Conservation (phyloP, 2,329 filamentous ascomycete genomes). For the Penicillium sp. region DNA sequence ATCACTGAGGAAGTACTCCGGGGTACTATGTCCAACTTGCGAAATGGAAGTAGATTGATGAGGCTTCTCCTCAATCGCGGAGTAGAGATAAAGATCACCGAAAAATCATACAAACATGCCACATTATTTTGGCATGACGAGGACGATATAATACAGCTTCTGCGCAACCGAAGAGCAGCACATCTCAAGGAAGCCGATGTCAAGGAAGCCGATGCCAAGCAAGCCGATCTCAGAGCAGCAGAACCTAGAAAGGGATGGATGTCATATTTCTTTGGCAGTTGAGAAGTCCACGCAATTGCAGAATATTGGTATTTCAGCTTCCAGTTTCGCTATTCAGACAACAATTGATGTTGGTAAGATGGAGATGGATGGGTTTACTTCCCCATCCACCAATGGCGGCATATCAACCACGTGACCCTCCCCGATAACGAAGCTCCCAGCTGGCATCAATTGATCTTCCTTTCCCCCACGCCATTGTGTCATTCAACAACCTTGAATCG, state of each 20-base stretch:
- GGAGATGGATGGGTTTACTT: neutral
- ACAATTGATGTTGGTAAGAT: neutral
- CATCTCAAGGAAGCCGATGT: neutral
- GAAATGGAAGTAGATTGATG: neutral
- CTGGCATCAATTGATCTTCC: conserved; percentile 33
- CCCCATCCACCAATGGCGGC: conserved; percentile 7
- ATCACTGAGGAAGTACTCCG: neutral
- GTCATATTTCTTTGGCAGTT: too few relatives aligned
- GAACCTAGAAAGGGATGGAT: too few relatives aligned
- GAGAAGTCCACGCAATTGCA: too few relatives aligned
- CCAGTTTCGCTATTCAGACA: too few relatives aligned
- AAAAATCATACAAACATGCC: neutral
- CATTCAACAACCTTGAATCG: conserved; percentile 8
- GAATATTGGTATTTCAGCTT: neutral
- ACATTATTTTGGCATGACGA: neutral
- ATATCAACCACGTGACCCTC: conserved; percentile 29
- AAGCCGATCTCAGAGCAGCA: neutral
- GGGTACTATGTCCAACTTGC: neutral
- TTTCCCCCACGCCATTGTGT: conserved; percentile 28
- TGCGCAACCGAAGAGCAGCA: neutral
- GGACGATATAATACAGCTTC: neutral
- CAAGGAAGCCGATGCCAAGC: too few relatives aligned
- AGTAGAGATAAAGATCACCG: neutral
- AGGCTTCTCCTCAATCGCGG: neutral
- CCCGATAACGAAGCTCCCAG: conserved; percentile 37